phyloP scores from a whole-genome alignment of 192 early-diverging fungal genomes.

The Entophlyctis luteolus region DNA sequence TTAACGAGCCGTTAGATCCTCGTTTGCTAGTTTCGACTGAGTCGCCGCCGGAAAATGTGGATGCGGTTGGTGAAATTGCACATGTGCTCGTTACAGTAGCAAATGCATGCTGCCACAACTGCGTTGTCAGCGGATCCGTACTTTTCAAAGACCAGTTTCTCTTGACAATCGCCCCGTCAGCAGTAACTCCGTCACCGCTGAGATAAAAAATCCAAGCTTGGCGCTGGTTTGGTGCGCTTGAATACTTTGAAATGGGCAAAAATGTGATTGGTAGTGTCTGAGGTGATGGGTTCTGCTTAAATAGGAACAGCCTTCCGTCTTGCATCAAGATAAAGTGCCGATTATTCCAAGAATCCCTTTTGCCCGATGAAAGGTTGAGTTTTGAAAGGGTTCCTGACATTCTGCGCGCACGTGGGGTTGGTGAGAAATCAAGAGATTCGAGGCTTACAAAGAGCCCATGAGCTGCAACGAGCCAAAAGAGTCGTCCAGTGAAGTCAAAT shows the following conservation, averaged over 20 bases:
- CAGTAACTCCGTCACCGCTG: neutral
- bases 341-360: neutral
- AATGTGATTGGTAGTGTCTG: constrained; percentile 10
- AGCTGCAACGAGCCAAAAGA: neutral
- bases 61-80: too few relatives aligned
- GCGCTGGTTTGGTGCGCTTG: neutral
- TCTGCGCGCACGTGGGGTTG: neutral
- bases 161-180: neutral
- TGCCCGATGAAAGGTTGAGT: neutral
- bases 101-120: neutral
- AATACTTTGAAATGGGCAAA: neutral
- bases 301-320: constrained; percentile 6
- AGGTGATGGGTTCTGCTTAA: neutral
- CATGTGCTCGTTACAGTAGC: too few relatives aligned
- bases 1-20: neutral
- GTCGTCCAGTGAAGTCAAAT: neutral
- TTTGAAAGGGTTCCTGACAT: neutral
- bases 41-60: too few relatives aligned
- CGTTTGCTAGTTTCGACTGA: neutral
- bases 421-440: neutral
- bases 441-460: neutral
- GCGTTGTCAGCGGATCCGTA: neutral
- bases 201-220: neutral
- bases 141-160: constrained; percentile 7
- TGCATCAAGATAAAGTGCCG: constrained; percentile 1